Conservation (phyloP, 164 flowering plant genomes). For the Vitis labrusca region DNA sequence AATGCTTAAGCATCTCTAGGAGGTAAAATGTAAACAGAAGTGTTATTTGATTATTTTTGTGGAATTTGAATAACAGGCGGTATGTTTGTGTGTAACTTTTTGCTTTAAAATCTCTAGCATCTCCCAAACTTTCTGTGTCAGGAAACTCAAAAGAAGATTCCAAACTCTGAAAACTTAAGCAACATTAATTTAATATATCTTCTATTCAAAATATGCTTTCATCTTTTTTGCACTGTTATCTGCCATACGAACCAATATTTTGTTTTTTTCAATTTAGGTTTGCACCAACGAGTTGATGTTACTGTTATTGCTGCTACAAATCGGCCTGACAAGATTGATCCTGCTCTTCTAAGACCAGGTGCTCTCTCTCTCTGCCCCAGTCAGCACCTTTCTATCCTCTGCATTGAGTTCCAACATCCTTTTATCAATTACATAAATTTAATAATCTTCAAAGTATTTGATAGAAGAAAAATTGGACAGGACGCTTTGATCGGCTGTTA, state of each 20-base stretch:
- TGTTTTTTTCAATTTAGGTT: constrained; percentile 41
- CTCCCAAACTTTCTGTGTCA: background rate
- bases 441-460: background rate
- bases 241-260: background rate
- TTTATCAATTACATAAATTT: background rate
- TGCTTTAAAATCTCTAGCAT: background rate
- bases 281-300: constrained; percentile 84
- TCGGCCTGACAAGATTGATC: constrained; percentile 95
- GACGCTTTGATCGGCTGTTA: constrained; percentile 89
- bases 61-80: background rate
- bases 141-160: background rate
- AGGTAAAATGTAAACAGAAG: background rate
- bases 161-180: background rate
- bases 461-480: constrained; percentile 33
- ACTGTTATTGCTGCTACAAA: constrained; percentile 98
- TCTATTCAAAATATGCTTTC: background rate
- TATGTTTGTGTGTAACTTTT: background rate
- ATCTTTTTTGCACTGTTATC: background rate
- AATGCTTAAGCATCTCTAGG: background rate
- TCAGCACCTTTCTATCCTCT: background rate
- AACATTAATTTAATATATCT: background rate
- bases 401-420: background rate
- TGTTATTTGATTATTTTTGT: background rate
- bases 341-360: constrained; percentile 96
- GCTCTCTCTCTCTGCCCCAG: constrained; percentile 9